A percentile compares a stretch with the other conserved stretches of the same genome.
phyloP scores from a whole-genome alignment of 371 early-diverging fungal genomes.

The Lichtheimia ornata region DNA sequence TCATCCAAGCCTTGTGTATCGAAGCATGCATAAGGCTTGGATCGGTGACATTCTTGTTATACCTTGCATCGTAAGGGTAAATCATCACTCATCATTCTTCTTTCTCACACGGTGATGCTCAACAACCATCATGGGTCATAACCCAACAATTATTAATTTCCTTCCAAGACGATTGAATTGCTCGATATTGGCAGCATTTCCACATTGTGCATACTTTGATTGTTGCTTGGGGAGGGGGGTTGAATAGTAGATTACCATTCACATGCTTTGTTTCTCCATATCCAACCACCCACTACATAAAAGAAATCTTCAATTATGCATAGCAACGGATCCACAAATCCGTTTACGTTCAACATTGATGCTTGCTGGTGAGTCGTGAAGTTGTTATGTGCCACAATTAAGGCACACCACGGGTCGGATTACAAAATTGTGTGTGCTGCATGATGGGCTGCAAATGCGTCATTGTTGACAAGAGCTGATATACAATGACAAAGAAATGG shows the following conservation, averaged over 20 bases:
- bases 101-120: too few species aligned
- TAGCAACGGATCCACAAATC: background rate
- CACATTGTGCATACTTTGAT: slow-evolving; percentile 4
- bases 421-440: slow-evolving; percentile 66
- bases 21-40: too few species aligned
- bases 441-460: slow-evolving; percentile 38
- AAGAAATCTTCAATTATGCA: background rate
- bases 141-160: too few species aligned
- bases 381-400: slow-evolving; percentile 42
- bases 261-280: slow-evolving; percentile 17
- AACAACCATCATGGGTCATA: too few species aligned
- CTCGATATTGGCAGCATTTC: background rate
- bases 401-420: slow-evolving; percentile 58
- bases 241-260: slow-evolving; percentile 2
- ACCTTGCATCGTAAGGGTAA: too few species aligned
- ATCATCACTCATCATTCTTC: too few species aligned
- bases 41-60: too few species aligned
- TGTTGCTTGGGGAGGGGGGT: background rate
- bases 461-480: background rate
- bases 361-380: background rate
- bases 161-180: too few species aligned
- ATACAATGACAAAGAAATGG: background rate
- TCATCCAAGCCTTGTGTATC: too few species aligned
- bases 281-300: slow-evolving; percentile 15
- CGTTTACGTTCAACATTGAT: slow-evolving; percentile 15